Base-by-base conservation (phyloP, 2,329 filamentous ascomycete species). In the Pseudocercospora musae region DNA sequence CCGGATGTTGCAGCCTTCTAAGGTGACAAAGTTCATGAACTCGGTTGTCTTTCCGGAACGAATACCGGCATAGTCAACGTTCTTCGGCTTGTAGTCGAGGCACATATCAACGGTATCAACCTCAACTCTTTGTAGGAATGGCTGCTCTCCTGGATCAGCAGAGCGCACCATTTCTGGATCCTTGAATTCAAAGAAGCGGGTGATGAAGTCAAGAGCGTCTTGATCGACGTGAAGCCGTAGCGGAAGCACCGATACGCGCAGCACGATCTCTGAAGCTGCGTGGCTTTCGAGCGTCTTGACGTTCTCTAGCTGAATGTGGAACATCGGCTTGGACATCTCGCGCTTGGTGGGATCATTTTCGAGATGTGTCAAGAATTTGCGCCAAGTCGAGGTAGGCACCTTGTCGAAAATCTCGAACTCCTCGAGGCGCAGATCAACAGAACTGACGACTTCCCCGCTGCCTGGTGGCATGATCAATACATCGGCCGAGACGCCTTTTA, bases 21-120 rank as follows among this genome's bases (percentile, higher is more conserved):
- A 85, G 13, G 94, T 90, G 67, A 99, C 85, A 74, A 99, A 97
- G 76, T 99, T 99, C 93, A 98, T 98, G 72, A 99, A 96, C 75
- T 99, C 95, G 0, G 92, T 96, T 0, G 95, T 98, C 68, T 91
- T 92, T 1, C 95, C 95, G 1, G 95, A 97, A 25, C 93, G 88
- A 3, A 99, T 84, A 3, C 93, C 93, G 0, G 88, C 91, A 70
- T 99, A 99, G 75, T 99, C 94, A 18, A 99, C 91, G n/a, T 92
- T 87, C 77, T 99, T 98, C 8, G 95, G 95, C 75, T 99, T 99
- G 79, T 99, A 99, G 77, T 99, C 95, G 3, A 96, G 86, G 72
- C 90, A 92, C 60, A 99, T 84, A 1, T 88, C 88, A 23, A 99
- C 85, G 3, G 90, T 86, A 67, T 91, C 90, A 52, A 99, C 84